Percentiles rank a stretch among this genome's conserved stretches.
Evolutionary conservation across 1,284 basidiomycete genomes (phyloP).

Genomic region (Porogramme epimiltina): DNA sequence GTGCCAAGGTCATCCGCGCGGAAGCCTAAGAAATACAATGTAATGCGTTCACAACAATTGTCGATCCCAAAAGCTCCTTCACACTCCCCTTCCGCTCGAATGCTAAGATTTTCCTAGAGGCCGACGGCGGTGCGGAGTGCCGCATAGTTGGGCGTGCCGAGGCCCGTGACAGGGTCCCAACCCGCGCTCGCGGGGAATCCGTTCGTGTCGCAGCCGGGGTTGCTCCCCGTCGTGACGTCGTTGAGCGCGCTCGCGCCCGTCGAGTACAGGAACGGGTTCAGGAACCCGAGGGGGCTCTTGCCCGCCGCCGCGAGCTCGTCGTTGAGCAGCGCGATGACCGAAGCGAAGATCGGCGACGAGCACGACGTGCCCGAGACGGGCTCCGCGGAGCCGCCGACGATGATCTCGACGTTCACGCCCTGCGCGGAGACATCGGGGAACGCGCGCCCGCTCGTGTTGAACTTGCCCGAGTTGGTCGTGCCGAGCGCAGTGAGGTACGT

Average conservation of each 20-base stretch:
- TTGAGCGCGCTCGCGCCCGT: slow-evolving; percentile 36
- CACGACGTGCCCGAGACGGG: slow-evolving; percentile 51
- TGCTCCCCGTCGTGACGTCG: slow-evolving; percentile 40
- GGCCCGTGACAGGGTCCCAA: slow-evolving; percentile 38
- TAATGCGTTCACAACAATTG: too few relatives aligned
- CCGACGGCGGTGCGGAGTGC: slow-evolving; percentile 17
- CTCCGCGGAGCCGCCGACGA: slow-evolving; percentile 33
- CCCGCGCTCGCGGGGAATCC: slow-evolving; percentile 38
- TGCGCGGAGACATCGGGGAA: slow-evolving; percentile 35
- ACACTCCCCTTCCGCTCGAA: too few relatives aligned
- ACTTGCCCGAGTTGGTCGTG: slow-evolving; percentile 30
- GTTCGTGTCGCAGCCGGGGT: slow-evolving; percentile 35
- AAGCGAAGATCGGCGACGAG: slow-evolving; percentile 54
- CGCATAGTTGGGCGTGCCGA: slow-evolving; percentile 34
- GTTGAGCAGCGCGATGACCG: slow-evolving; percentile 58
- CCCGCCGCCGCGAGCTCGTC: slow-evolving; percentile 47
- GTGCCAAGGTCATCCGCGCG: too few relatives aligned
- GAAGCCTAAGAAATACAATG: too few relatives aligned
- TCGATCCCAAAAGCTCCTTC: too few relatives aligned
- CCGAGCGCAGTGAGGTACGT: slow-evolving; percentile 34
- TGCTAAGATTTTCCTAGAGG: too few relatives aligned
- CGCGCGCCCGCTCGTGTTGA: slow-evolving; percentile 32
- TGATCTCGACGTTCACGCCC: slow-evolving; percentile 32
- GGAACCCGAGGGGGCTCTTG: slow-evolving; percentile 46
- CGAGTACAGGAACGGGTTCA: slow-evolving; percentile 49